These are phyloP conservation scores for Oryza brachyantha DNA, from an alignment of 176 grass and related monocot genomes.

Conservation along the genomic window DNA sequence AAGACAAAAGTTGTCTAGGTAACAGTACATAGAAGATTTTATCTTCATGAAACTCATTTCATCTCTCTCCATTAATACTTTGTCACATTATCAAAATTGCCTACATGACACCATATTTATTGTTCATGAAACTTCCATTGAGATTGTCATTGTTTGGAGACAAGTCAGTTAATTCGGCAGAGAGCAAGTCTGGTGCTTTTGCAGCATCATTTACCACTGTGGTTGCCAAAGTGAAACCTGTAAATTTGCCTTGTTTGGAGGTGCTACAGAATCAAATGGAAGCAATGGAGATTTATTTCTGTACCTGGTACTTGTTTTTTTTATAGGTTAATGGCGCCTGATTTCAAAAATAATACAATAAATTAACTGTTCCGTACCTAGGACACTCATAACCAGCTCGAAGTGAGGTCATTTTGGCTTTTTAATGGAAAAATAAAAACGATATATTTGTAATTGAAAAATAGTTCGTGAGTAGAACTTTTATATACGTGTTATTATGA, in stretches of 20 bases:
- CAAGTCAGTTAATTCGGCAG: not conserved
- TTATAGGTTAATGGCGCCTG: slow-evolving; percentile 1
- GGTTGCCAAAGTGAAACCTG: not conserved
- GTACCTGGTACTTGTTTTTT: slow-evolving; percentile 7
- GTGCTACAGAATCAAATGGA: not conserved
- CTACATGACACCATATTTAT: too few relatives aligned
- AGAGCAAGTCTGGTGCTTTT: not conserved
- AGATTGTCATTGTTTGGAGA: not conserved
- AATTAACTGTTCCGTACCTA: not conserved
- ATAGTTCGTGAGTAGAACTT: too few relatives aligned
- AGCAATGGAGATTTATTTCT: not conserved
- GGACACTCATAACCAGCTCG: not conserved
- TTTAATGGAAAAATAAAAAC: too few relatives aligned
- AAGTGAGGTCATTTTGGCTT: too few relatives aligned
- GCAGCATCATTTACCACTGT: not conserved
- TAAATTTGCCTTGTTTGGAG: not conserved
- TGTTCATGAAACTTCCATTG: too few relatives aligned
- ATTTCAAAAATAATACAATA: not conserved
- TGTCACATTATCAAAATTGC: too few relatives aligned
- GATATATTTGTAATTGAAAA: too few relatives aligned
- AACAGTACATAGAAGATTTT: too few relatives aligned
- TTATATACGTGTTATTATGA: too few relatives aligned
- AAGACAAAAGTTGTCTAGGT: too few relatives aligned
- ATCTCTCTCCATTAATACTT: too few relatives aligned
- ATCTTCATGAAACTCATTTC: too few relatives aligned